Percentiles rank a stretch among this genome's conserved stretches.
These are phyloP conservation scores for Castanea sativa DNA, from an alignment of 306 rosid genomes.

Conservation along the genomic window DNA sequence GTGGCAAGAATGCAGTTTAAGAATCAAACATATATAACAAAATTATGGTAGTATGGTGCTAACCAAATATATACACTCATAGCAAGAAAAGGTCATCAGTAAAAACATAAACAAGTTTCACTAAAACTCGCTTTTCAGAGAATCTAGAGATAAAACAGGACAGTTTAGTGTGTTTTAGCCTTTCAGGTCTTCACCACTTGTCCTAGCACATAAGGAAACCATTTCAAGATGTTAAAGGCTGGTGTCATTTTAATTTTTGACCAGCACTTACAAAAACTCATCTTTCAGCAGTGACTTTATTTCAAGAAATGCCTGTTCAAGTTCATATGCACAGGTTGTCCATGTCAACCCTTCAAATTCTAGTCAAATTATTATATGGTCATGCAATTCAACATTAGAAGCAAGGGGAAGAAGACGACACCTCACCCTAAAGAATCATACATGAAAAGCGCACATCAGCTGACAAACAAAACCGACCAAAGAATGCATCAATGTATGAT, in stretches of 20 bases:
- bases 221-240: neutral
- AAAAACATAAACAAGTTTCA: neutral
- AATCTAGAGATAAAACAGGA: neutral
- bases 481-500: neutral
- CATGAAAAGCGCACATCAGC: neutral
- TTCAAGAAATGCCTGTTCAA: neutral
- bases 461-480: neutral
- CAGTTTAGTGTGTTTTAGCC: neutral
- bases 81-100: too few species aligned
- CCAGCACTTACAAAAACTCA: neutral
- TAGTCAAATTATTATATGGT: neutral
- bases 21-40: too few species aligned
- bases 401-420: neutral
- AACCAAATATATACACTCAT: too few species aligned
- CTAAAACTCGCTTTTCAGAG: neutral
- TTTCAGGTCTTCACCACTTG: neutral
- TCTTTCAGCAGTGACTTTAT: neutral
- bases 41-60: too few species aligned
- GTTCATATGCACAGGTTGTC: neutral
- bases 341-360: neutral
- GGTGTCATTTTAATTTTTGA: neutral
- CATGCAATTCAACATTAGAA: neutral
- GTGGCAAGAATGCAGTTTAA: too few species aligned
- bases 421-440: neutral
- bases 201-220: neutral